Evolutionary conservation across 257 asterid species (phyloP).

Genomic region (Nicotiana tabacum): DNA sequence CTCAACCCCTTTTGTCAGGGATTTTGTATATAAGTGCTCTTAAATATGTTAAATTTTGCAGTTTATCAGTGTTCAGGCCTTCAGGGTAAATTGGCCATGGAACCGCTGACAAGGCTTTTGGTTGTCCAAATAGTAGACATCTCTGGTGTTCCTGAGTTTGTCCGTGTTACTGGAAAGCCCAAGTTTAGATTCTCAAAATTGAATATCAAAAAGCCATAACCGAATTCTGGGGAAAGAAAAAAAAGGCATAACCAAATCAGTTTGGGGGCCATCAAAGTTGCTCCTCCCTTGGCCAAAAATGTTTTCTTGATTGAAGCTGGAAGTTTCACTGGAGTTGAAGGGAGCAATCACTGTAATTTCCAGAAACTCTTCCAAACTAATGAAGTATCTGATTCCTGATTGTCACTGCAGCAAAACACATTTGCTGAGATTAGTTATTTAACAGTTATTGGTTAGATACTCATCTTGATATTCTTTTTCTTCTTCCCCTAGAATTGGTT

Average conservation of each 20-base stretch:
- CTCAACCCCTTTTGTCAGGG: neutral
- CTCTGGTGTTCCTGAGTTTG: neutral
- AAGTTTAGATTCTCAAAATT: neutral
- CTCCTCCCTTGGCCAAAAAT: neutral
- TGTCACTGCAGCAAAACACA: neutral
- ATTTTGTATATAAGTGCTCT: neutral
- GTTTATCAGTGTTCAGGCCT: neutral
- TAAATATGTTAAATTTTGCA: neutral
- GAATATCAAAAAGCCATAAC: neutral
- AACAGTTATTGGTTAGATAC: neutral
- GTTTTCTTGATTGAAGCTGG: neutral
- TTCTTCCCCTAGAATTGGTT: neutral
- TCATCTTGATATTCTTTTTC: neutral
- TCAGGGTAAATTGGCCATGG: neutral
- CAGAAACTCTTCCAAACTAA: neutral
- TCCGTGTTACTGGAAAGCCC: neutral
- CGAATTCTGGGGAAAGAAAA: neutral
- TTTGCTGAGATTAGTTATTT: neutral
- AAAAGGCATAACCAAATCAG: neutral
- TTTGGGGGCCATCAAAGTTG: neutral
- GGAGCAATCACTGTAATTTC: conserved; percentile 1
- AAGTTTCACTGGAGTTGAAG: neutral
- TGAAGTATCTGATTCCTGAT: neutral
- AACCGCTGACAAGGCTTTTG: neutral
- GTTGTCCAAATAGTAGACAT: conserved; percentile 8